These are phyloP conservation scores for Pyricularia sp. DNA, from an alignment of 2,329 filamentous ascomycete genomes.

Conservation along the genomic window DNA sequence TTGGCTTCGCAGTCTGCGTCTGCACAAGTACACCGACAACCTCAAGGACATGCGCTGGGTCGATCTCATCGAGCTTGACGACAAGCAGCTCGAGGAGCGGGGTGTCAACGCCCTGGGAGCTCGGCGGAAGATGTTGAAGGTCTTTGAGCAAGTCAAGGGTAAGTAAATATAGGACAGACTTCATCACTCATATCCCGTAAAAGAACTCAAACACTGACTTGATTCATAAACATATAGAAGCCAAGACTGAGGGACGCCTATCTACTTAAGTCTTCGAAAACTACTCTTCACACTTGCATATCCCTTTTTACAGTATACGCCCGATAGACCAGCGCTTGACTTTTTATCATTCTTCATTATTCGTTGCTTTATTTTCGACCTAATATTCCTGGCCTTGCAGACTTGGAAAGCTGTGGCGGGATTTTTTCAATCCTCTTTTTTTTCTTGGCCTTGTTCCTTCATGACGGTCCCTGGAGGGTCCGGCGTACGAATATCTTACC, in stretches of 20 bases:
- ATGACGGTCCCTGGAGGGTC: not conserved
- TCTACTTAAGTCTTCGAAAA: not conserved
- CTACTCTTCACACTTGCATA: not conserved
- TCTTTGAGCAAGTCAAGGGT: slow-evolving; percentile 93
- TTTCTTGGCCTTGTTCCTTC: not conserved
- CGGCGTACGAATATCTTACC: not conserved
- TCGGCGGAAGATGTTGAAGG: slow-evolving; percentile 96
- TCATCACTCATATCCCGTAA: not conserved
- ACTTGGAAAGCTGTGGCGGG: not conserved
- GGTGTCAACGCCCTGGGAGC: slow-evolving; percentile 94
- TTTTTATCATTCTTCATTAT: not conserved
- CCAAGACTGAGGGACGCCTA: slow-evolving; percentile 5
- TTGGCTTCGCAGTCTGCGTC: slow-evolving; percentile 86
- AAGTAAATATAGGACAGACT: slow-evolving; percentile 13
- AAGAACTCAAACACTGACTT: not conserved
- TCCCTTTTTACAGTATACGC: slow-evolving; percentile 1
- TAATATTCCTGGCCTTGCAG: not conserved
- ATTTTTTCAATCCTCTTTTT: not conserved
- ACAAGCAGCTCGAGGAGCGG: slow-evolving; percentile 83
- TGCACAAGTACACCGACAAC: slow-evolving; percentile 99
- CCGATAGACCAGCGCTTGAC: slow-evolving; percentile 1
- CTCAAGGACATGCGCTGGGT: slow-evolving; percentile 96
- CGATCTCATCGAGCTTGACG: slow-evolving; percentile 83
- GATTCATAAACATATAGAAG: not conserved
- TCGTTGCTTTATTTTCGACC: not conserved